phyloP scores from a whole-genome alignment of 345 rosid species.

The Toxicodendron radicans region DNA sequence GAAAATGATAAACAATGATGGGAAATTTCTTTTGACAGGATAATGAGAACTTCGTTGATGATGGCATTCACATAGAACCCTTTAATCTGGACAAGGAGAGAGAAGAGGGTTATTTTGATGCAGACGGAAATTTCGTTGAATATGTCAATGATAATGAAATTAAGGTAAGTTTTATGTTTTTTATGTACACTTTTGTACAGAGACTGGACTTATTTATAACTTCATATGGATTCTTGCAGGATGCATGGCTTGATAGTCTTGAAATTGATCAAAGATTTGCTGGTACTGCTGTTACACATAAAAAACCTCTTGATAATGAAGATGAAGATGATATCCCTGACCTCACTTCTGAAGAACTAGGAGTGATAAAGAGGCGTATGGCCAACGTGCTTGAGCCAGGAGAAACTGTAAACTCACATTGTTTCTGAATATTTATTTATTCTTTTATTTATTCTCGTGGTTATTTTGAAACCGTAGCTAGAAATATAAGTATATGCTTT shows the following conservation, averaged over 20 bases:
- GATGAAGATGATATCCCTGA: constrained; percentile 42
- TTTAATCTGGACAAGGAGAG: constrained; percentile 89
- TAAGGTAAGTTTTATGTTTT: constrained; percentile 49
- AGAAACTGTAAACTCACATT: constrained; percentile 65
- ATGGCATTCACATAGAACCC: constrained; percentile 92
- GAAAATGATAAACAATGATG: constrained; percentile 30
- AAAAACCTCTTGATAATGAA: constrained; percentile 31
- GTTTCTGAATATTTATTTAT: neutral
- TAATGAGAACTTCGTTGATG: constrained; percentile 68
- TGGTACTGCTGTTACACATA: constrained; percentile 31
- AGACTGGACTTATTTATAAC: constrained; percentile 10
- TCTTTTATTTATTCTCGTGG: neutral
- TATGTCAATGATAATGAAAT: constrained; percentile 72
- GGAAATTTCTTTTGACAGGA: constrained; percentile 53
- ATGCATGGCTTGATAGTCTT: constrained; percentile 96
- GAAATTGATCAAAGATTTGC: constrained; percentile 53
- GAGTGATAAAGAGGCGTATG: constrained; percentile 76
- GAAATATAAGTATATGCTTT: neutral
- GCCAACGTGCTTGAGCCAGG: constrained; percentile 80
- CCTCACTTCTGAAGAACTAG: constrained; percentile 74
- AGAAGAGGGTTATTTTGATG: constrained; percentile 98
- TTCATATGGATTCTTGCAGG: constrained; percentile 52
- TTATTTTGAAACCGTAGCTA: neutral
- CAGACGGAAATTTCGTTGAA: constrained; percentile 83
- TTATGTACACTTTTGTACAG: neutral